A percentile compares a stretch with the other conserved stretches of the same genome.
Conservation (phyloP, 2,329 filamentous ascomycete genomes). For the Neoarthrinium moseri region DNA sequence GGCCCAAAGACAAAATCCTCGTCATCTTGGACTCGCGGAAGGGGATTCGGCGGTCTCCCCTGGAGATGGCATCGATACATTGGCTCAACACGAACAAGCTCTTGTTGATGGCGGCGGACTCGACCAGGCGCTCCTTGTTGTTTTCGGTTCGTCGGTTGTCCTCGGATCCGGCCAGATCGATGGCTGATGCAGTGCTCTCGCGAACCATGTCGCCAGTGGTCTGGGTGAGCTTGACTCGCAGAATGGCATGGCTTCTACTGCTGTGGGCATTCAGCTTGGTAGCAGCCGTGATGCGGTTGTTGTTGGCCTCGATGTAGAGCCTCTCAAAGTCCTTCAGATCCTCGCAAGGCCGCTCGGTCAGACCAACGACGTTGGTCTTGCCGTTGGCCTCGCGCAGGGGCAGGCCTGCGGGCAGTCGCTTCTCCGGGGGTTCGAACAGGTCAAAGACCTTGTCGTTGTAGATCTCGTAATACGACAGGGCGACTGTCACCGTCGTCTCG, state of each 20-base stretch:
- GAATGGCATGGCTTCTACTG: constrained; percentile 84
- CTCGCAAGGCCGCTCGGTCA: constrained; percentile 79
- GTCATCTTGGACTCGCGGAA: constrained; percentile 98
- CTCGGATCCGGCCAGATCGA: constrained; percentile 92
- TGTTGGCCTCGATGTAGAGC: constrained; percentile 88
- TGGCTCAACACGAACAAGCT: constrained; percentile 91
- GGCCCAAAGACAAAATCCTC: constrained; percentile 83
- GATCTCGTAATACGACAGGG: constrained; percentile 91
- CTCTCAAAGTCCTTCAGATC: constrained; percentile 88
- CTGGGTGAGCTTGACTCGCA: constrained; percentile 86
- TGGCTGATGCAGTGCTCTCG: constrained; percentile 86
- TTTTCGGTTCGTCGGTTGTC: constrained; percentile 95
- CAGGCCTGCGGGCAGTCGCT: constrained; percentile 76
- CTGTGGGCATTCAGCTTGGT: constrained; percentile 94
- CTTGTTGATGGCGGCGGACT: constrained; percentile 97
- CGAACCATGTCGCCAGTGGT: constrained; percentile 65
- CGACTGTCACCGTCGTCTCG: constrained; percentile 68
- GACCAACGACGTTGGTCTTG: constrained; percentile 81
- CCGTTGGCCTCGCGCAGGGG: constrained; percentile 82
- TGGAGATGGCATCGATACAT: constrained; percentile 90
- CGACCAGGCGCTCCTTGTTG: constrained; percentile 86
- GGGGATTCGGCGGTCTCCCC: constrained; percentile 74
- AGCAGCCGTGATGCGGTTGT: constrained; percentile 82
- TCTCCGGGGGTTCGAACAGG: constrained; percentile 83
- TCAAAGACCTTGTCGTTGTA: constrained; percentile 97